A percentile compares a stretch with the other conserved stretches of the same genome.
Evolutionary conservation across 169 alveolate species (phyloP).

Genomic region (Perkinsus marinus): DNA sequence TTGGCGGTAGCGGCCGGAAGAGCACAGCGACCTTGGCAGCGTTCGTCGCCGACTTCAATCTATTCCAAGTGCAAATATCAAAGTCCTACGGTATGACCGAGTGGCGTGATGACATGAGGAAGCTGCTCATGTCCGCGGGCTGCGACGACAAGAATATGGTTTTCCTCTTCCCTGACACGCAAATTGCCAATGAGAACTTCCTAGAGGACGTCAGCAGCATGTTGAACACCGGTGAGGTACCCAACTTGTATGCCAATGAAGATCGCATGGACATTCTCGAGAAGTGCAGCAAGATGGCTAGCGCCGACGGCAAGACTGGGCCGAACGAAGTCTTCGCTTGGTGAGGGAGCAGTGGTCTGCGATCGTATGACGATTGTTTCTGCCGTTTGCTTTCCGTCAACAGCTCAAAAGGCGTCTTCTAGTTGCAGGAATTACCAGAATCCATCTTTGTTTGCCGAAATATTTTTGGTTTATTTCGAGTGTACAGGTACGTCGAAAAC

Average conservation of each 20-base stretch:
- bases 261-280: conserved; percentile 45
- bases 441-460: no score
- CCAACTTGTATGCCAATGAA: conserved; percentile 65
- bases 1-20: conserved; percentile 96
- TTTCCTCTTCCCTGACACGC: conserved; percentile 82
- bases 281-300: conserved; percentile 19
- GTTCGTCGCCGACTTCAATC: conserved; percentile 63
- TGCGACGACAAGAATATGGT: conserved; percentile 61
- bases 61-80: conserved; percentile 67
- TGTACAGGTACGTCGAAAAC: conserved; percentile 55
- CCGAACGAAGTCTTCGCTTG: conserved; percentile 25
- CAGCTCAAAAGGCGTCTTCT: no score
- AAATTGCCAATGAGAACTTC: conserved; percentile 72
- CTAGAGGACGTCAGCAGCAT: conserved; percentile 71
- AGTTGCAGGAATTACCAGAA: no score
- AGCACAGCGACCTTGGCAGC: conserved; percentile 85
- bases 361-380: background rate
- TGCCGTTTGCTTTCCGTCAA: no score
- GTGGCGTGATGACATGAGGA: conserved; percentile 78
- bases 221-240: conserved; percentile 79
- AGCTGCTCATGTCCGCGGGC: conserved; percentile 72
- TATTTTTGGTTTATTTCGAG: no score
- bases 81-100: conserved; percentile 64
- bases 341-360: background rate
- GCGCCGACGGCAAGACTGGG: conserved; percentile 17